These are phyloP conservation scores for Diaporthe eres DNA, from an alignment of 2,329 filamentous ascomycete species.

Conservation along the genomic window DNA sequence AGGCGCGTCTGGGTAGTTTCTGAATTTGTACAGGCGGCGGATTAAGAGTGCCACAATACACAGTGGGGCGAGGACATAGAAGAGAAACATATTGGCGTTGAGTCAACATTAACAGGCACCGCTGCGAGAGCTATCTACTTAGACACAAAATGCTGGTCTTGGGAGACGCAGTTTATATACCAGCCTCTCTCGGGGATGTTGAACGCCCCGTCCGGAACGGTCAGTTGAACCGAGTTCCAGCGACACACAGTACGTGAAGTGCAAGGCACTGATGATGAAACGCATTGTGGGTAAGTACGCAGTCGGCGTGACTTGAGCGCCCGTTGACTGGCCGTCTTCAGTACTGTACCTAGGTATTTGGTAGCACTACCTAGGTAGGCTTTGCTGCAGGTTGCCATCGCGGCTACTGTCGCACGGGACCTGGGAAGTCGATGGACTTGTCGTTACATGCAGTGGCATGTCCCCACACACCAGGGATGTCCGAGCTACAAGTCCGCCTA, in stretches of 20 bases:
- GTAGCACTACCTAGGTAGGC: background rate
- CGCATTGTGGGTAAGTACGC: background rate
- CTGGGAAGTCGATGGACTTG: background rate
- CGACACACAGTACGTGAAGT: background rate
- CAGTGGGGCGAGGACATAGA: no score
- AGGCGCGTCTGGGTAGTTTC: constrained; percentile 2
- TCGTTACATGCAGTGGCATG: background rate
- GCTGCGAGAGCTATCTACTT: background rate
- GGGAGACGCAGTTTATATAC: background rate
- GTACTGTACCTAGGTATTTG: background rate
- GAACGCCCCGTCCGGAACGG: background rate
- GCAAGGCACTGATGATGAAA: background rate
- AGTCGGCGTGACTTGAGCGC: background rate
- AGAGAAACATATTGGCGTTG: background rate
- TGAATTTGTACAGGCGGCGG: constrained; percentile 8
- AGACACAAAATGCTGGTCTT: background rate
- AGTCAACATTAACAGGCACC: background rate
- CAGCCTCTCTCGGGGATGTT: constrained; percentile 8
- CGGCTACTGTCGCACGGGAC: background rate
- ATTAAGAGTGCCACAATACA: background rate
- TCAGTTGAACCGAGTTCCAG: constrained; percentile 12
- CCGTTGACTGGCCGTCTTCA: background rate
- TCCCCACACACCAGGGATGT: background rate
- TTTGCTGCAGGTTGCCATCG: background rate
- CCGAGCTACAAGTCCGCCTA: background rate